Evolutionary conservation across 108 stramenopile species (phyloP).

Genomic region (Pseudonitzschia delicatissima): DNA sequence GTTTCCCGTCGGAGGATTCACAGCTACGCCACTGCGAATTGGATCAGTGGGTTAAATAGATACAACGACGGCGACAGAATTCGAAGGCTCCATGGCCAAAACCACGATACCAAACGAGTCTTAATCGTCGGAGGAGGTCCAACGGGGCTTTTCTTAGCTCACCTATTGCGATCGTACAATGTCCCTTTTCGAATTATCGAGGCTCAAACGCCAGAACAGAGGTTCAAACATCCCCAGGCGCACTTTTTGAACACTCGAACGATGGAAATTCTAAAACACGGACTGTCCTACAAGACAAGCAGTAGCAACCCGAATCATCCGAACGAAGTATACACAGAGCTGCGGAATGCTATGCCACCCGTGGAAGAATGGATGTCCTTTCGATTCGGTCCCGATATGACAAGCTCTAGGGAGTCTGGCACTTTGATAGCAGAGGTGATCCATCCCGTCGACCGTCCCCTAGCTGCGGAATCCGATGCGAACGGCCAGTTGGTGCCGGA

Average conservation of each 20-base stretch:
- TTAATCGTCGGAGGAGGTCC: constrained; percentile 83
- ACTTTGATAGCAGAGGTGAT: constrained; percentile 60
- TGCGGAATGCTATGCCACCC: constrained; percentile 52
- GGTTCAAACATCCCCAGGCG: constrained; percentile 85
- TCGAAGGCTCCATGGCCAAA: neutral
- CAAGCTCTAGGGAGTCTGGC: neutral
- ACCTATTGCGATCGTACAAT: constrained; percentile 52
- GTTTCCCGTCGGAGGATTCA: neutral
- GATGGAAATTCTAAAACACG: constrained; percentile 80
- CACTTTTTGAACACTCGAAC: constrained; percentile 92
- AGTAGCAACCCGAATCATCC: neutral
- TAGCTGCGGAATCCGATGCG: constrained; percentile 44
- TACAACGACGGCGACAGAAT: neutral
- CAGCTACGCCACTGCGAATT: neutral
- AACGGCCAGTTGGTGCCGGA: constrained; percentile 39
- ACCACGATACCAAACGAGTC: constrained; percentile 17
- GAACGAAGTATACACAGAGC: constrained; percentile 31
- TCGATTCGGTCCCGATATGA: constrained; percentile 66
- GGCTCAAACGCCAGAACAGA: constrained; percentile 38
- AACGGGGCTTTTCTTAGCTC: constrained; percentile 65
- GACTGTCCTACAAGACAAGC: constrained; percentile 23
- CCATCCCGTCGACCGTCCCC: constrained; percentile 62
- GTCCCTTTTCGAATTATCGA: constrained; percentile 60
- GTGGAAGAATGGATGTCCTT: constrained; percentile 71
- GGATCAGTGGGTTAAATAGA: neutral